phyloP scores from a whole-genome alignment of 352 stramenopile genomes.

The Globisporangium abappressorium region DNA sequence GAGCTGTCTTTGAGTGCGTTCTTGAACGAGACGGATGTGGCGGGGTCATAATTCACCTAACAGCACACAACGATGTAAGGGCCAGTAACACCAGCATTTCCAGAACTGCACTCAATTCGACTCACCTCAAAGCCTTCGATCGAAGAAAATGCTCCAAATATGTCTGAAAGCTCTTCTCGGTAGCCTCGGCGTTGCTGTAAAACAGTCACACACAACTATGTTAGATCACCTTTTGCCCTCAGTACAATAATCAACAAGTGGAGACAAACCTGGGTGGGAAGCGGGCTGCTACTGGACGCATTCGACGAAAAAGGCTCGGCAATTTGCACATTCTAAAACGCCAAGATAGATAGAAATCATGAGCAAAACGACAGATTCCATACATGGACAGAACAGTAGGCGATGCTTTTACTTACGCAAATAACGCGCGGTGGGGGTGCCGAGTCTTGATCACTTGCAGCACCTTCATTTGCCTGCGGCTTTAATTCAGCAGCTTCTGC shows the following conservation, averaged over 20 bases:
- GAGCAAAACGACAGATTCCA: background rate
- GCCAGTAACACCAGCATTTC: background rate
- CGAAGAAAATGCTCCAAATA: slow-evolving; percentile 37
- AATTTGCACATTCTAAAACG: slow-evolving; percentile 33
- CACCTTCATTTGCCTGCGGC: background rate
- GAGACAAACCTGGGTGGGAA: slow-evolving; percentile 7
- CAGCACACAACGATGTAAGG: background rate
- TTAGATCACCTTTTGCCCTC: background rate
- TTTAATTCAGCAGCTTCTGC: background rate
- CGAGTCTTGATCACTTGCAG: background rate
- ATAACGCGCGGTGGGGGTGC: background rate
- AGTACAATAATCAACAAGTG: background rate
- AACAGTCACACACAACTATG: background rate
- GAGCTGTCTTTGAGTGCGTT: slow-evolving; percentile 27
- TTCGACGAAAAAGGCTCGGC: slow-evolving; percentile 26
- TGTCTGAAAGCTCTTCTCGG: slow-evolving; percentile 47
- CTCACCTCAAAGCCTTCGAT: slow-evolving; percentile 43
- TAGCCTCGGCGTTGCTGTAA: slow-evolving; percentile 26
- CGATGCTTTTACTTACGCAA: background rate
- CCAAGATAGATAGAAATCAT: background rate
- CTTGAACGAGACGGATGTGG: slow-evolving; percentile 29
- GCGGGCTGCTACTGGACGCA: background rate
- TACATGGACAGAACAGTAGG: background rate
- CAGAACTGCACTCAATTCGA: background rate
- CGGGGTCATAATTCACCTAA: slow-evolving; percentile 35